Evolutionary conservation across 768 basidiomycete genomes (phyloP), one percentile per base, ranked within the genome.

Genomic region (Macrolepiota fuliginosa): DNA sequence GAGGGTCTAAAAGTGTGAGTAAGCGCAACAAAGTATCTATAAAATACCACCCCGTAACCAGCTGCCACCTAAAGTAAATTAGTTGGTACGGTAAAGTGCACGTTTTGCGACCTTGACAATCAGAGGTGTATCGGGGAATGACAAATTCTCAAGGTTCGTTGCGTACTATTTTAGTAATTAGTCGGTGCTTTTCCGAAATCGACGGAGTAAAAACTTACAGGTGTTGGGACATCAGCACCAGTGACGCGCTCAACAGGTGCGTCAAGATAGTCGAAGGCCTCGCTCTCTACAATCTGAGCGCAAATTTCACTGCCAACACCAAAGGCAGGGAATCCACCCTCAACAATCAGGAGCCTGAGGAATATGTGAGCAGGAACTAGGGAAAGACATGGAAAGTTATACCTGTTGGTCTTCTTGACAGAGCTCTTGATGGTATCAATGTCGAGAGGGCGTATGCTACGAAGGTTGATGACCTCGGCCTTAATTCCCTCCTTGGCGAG

Each of bases 261-360:
- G 78, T 99, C 97, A 37, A 99, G 89, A 80, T 94, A 98, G 78
- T 98, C 95, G 72, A 96, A 99, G 2, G 95, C 96, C 69, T 97
- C 94, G 68, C 92, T 93, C 83, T 99, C 97, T 58, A 96, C 83
- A 68, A 98, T 94, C 76, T 98, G 96, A 13, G 97, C 97, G 67
- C 92, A 93, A 69, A 99, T 96, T 77, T 99, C 97, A 68, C 94
- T 96, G 66, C 97, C 97, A 58, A 99, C 96, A 79, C 97, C 94
- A 74, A 98, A 98, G 54, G 85, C 89, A 40, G 97, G 97, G 94
- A 97, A 99, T 40, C 97, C 97, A 75, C 96, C 96, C 77, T 99
- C 97, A 54, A 94, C 96, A 61, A 91, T 92, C 57, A 99, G 81
- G 64, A 99, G 84, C 60, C 93, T 95, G 65, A 27, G 63, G 35